Percentiles rank a stretch among this genome's conserved stretches.
Evolutionary conservation across 352 stramenopile species (phyloP).

Genomic region (Globisporangium perplexum): DNA sequence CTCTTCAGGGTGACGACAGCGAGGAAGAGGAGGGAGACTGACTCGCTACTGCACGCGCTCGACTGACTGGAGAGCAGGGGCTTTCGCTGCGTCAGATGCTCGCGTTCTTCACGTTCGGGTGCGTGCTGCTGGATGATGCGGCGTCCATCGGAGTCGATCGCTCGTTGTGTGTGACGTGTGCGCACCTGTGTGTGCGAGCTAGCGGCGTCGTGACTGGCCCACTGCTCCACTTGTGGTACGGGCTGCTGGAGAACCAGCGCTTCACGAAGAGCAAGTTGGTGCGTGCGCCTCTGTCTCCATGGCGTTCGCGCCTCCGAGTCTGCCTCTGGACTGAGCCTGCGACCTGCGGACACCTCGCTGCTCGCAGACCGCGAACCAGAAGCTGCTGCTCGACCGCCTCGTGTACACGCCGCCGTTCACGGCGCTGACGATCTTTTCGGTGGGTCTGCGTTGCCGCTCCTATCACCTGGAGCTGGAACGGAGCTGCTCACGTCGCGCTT

Average conservation of each 20-base stretch:
- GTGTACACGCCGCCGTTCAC: conserved; percentile 63
- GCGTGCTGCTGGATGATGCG: neutral
- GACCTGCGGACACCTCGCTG: neutral
- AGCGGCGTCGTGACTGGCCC: conserved; percentile 54
- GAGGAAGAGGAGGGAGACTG: neutral
- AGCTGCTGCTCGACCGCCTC: conserved; percentile 61
- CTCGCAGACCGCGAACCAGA: conserved; percentile 63
- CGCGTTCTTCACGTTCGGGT: conserved; percentile 70
- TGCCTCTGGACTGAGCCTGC: neutral
- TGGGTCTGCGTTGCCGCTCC: conserved; percentile 14
- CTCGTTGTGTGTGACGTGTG: neutral
- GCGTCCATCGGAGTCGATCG: too few species aligned
- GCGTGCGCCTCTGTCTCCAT: neutral
- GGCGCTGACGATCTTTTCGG: conserved; percentile 64
- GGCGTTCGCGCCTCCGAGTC: too few species aligned
- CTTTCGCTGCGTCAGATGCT: conserved; percentile 61
- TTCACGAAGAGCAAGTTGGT: conserved; percentile 66
- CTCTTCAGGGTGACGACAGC: too few species aligned
- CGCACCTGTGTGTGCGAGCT: neutral
- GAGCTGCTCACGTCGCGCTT: neutral
- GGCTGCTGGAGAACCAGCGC: conserved; percentile 55
- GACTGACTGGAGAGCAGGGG: conserved; percentile 18
- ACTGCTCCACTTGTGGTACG: conserved; percentile 66
- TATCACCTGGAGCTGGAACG: neutral
- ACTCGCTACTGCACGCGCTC: neutral